Conservation (phyloP, 148 eudicot genomes). For the Fallopia convolvulus region DNA sequence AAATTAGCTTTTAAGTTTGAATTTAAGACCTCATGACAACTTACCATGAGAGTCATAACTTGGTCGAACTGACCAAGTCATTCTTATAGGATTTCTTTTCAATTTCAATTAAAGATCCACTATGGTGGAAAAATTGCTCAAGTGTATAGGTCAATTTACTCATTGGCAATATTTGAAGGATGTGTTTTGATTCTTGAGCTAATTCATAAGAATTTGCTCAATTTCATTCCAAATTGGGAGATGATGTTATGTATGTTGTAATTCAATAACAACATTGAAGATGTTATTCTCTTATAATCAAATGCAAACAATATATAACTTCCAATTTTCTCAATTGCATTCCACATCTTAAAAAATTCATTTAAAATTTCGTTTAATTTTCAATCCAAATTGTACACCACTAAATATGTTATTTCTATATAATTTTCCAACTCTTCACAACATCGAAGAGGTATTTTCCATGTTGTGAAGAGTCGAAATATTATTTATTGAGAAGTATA, state of each 20-base stretch:
- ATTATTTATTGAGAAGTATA: too few species aligned
- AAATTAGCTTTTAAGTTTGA: neutral
- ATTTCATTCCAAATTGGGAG: neutral
- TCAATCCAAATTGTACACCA: too few species aligned
- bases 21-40: constrained; percentile 2
- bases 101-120: neutral
- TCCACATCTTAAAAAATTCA: too few species aligned
- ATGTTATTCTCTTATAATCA: too few species aligned
- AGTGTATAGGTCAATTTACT: constrained; percentile 11
- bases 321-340: too few species aligned
- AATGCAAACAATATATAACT: too few species aligned
- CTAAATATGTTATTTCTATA: too few species aligned
- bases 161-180: neutral
- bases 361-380: too few species aligned
- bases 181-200: neutral
- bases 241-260: neutral
- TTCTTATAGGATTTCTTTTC: neutral
- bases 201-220: neutral
- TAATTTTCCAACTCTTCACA: too few species aligned
- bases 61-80: neutral
- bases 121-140: neutral
- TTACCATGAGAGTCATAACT: neutral
- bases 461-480: too few species aligned
- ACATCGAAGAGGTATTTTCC: too few species aligned
- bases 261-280: neutral